These are phyloP conservation scores for Sugiyamaella smithiae DNA, from an alignment of 805 yeast genomes.

Conservation along the genomic window DNA sequence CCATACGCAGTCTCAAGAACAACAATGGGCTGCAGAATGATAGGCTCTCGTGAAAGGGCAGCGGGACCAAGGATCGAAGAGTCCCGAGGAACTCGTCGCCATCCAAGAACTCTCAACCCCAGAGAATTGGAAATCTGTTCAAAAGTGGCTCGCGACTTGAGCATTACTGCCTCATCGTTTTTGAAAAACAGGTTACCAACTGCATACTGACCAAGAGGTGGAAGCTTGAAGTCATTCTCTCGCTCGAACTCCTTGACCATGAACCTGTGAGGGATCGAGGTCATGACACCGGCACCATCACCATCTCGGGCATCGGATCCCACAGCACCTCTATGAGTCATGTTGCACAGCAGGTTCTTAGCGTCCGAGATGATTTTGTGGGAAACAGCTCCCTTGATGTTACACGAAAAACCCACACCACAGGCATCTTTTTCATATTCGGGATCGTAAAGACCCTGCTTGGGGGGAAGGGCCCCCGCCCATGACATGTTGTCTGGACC, in stretches of 20 bases:
- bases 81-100: conserved; percentile 95
- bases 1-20: conserved; percentile 57
- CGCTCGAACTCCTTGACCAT: conserved; percentile 79
- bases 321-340: conserved; percentile 99
- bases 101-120: conserved; percentile 81
- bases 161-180: conserved; percentile 68
- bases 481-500: conserved; percentile 78
- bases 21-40: conserved; percentile 88
- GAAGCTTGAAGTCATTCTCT: conserved; percentile 63
- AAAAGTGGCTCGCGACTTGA: conserved; percentile 69
- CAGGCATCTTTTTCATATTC: conserved; percentile 94
- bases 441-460: conserved; percentile 91
- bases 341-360: conserved; percentile 77
- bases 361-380: conserved; percentile 96
- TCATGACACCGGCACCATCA: conserved; percentile 97
- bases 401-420: conserved; percentile 97
- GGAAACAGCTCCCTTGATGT: conserved; percentile 80
- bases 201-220: conserved; percentile 84
- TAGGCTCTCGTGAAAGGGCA: conserved; percentile 88
- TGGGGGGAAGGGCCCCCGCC: conserved; percentile 85
- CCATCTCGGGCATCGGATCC: conserved; percentile 95
- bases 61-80: conserved; percentile 94
- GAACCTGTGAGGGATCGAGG: conserved; percentile 87
- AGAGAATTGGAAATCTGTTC: conserved; percentile 74
- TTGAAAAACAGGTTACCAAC: conserved; percentile 94